Base-by-base conservation (phyloP, 768 basidiomycete genomes). In the Auriscalpium orientale region DNA sequence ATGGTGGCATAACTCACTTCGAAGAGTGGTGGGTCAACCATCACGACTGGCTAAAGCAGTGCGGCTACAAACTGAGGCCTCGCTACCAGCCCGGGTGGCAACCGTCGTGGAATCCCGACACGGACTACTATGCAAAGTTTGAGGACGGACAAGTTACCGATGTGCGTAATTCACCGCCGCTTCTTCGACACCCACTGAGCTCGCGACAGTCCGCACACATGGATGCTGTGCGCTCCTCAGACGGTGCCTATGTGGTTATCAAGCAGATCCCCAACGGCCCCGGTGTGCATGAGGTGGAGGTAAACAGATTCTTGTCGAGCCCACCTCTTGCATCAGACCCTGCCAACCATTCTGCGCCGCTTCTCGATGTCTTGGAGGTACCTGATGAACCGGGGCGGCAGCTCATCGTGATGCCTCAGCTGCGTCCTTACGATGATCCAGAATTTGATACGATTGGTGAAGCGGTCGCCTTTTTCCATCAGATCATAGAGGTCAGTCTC, bases 261-360 rank as follows among this genome's bases (percentile, higher is more conserved):
- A 47, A 47, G 46, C 10, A 47, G 46, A 15, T 47, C 46, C 20
- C 46, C 18, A 9, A 9, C 11, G 12, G 9, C 11, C 12, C 20
- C 11, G 46, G 18, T 8, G 15, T 21, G 11, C 10, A 47, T 8
- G 61, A 65, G 44, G 56, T 65, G 7, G 55, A 55, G 22, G 62
- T 70, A 34, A 55, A 45, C 13, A 34, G 33, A 18, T 59, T 55
- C 8, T 56, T 70, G n/a, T 65, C 66, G 2, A 55, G 50, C 6
- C 56, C 58, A 18, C 53, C 56, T 1, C 56, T 66, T 15, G 44
- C 35, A 11, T 54, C 58, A 3, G 54, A 70, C 45, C 57, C 65
- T 8, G 51, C 57, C 3, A 72, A 72, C 54, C 72, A 70, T 49
- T 69, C 65, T 51, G 61, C 68, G 16, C 68, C 69, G 1, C 20